phyloP scores from a whole-genome alignment of 176 grass and related monocot genomes.

The Otatea glauca region DNA sequence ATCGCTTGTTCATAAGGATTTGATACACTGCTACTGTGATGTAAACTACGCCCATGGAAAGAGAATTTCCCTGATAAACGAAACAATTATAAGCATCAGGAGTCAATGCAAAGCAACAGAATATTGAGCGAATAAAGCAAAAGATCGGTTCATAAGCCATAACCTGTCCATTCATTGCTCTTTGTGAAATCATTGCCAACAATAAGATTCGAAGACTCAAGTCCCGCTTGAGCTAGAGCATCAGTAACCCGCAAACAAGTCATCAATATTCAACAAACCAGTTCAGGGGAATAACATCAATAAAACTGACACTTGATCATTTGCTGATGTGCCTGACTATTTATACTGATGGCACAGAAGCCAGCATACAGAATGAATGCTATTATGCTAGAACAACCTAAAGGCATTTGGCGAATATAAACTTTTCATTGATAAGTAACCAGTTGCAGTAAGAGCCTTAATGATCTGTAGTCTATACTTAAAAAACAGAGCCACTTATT shows the following conservation, averaged over 20 bases:
- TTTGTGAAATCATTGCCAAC: slow-evolving; percentile 98
- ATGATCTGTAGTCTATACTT: neutral
- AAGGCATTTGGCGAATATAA: neutral
- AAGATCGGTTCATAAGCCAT: neutral
- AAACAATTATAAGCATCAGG: slow-evolving; percentile 30
- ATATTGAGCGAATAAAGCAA: neutral
- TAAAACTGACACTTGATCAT: neutral
- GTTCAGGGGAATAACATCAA: neutral
- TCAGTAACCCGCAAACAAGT: slow-evolving; percentile 65
- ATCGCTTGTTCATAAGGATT: slow-evolving; percentile 98
- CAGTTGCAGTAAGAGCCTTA: neutral
- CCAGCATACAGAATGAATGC: neutral
- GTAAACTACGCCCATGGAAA: slow-evolving; percentile 78
- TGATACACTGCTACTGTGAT: slow-evolving; percentile 63
- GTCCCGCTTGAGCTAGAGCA: slow-evolving; percentile 82
- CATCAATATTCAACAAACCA: slow-evolving; percentile 34
- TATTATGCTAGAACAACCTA: neutral
- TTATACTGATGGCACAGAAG: slow-evolving; percentile 2
- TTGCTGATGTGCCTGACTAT: neutral
- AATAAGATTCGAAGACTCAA: slow-evolving; percentile 94
- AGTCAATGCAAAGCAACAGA: slow-evolving; percentile 6
- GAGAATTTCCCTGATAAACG: slow-evolving; percentile 80
- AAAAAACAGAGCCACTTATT: slow-evolving; percentile 10
- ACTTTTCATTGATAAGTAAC: neutral
- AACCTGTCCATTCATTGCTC: slow-evolving; percentile 99